phyloP scores from a whole-genome alignment of 2,329 filamentous ascomycete genomes.

The Periglandula ipomoeae region DNA sequence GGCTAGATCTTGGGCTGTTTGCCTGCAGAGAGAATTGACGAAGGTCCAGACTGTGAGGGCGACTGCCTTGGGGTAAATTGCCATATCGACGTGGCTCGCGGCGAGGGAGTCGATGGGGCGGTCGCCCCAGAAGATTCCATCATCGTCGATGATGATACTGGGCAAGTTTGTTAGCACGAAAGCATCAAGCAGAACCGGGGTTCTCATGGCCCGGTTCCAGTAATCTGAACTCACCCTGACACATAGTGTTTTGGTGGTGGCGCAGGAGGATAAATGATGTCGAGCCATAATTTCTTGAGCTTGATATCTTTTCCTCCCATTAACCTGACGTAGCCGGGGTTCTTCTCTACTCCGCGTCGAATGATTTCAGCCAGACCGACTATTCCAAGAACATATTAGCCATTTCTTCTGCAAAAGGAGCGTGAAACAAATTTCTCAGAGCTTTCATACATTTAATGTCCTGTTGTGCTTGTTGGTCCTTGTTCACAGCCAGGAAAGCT shows the following conservation, averaged over 20 bases:
- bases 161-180: slow-evolving; percentile 2
- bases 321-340: slow-evolving; percentile 29
- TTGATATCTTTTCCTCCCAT: slow-evolving; percentile 39
- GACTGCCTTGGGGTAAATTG: slow-evolving; percentile 44
- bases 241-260: slow-evolving; percentile 52
- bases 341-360: slow-evolving; percentile 28
- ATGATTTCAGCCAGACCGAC: slow-evolving; percentile 26
- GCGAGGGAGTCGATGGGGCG: slow-evolving; percentile 38
- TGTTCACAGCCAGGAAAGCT: slow-evolving; percentile 48
- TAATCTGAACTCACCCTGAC: slow-evolving; percentile 39
- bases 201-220: background rate
- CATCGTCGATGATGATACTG: slow-evolving; percentile 41
- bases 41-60: slow-evolving; percentile 44
- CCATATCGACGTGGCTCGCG: slow-evolving; percentile 36
- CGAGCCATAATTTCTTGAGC: slow-evolving; percentile 47
- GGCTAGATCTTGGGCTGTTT: slow-evolving; percentile 34
- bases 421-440: no score
- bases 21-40: slow-evolving; percentile 34
- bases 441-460: slow-evolving; percentile 36
- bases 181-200: no score
- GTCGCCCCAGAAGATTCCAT: slow-evolving; percentile 37
- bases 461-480: slow-evolving; percentile 37
- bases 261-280: slow-evolving; percentile 48
- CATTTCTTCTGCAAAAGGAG: no score
- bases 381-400: no score